phyloP scores from a whole-genome alignment of 2,329 filamentous ascomycete species.

The Pyrenochaeta sp. region DNA sequence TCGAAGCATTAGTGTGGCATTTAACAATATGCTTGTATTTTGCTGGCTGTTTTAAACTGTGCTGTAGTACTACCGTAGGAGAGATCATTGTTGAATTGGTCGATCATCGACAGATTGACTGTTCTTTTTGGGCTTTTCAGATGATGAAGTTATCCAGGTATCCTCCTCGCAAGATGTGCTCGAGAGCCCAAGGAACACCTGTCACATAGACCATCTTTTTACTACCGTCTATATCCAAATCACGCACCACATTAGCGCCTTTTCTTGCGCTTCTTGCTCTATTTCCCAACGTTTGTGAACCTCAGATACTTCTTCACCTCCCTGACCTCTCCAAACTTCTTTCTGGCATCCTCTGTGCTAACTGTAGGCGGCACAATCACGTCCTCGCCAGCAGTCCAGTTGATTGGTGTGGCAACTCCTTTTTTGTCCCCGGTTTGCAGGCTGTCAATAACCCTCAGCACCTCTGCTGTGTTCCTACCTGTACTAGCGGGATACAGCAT shows the following conservation, averaged over 20 bases:
- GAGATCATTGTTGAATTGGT: not conserved
- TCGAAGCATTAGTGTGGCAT: not conserved
- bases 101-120: not conserved
- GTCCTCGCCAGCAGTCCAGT: slow-evolving; percentile 89
- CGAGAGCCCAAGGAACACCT: not conserved
- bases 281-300: slow-evolving; percentile 66
- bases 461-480: slow-evolving; percentile 69
- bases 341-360: slow-evolving; percentile 84
- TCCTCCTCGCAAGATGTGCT: not conserved
- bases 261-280: slow-evolving; percentile 9
- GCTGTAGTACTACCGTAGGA: no score
- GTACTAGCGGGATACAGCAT: slow-evolving; percentile 93
- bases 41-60: not conserved
- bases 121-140: not conserved
- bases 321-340: slow-evolving; percentile 80
- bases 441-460: slow-evolving; percentile 66
- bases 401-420: slow-evolving; percentile 86
- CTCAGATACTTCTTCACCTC: slow-evolving; percentile 74
- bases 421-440: slow-evolving; percentile 80
- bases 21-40: not conserved
- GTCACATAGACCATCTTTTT: not conserved
- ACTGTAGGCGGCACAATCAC: slow-evolving; percentile 89
- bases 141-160: no score
- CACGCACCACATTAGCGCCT: not conserved
- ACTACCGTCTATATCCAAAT: not conserved